Base-by-base conservation (phyloP, 148 eudicot species). In the Silene latifolia region DNA sequence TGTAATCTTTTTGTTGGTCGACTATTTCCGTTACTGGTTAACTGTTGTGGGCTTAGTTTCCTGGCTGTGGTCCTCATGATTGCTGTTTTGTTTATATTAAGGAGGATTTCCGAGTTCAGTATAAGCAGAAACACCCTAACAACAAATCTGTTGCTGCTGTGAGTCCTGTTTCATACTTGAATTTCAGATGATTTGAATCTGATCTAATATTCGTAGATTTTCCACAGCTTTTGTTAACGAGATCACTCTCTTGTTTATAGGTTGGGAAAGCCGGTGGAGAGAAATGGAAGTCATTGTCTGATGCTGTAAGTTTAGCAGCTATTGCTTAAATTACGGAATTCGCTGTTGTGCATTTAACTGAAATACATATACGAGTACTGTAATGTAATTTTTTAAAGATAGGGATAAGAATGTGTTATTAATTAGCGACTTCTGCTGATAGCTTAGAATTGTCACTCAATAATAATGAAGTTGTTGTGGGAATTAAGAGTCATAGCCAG, bases 221-320 rank as follows among this genome's bases (percentile, higher is more conserved):
- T 19, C 39, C 5, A 42, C 25, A 17, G 21, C 61, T 17, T 19
- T 23, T 53, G 4, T 51, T 51, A 1, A 47, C 15, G 0, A 8
- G 19, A 12, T 48, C 17, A 2, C 0, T 61, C 14, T 25, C 59
- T n/a, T 70, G 53, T 47, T 4, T n/a, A 20, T 29, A 89, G 93
- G 88, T 89, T 25, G 93, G 93, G 21, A 89, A 89, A 81, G 90
- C 93, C 64, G 90, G 83, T 71, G 93, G 93, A 18, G 87, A 82
- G 56, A 79, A 78, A 62, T 89, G 93, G 93, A 85, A 86, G 57
- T 79, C 87, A 4, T 6, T 85, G 83, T 27, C 87, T 29, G 93
- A 85, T 7, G 82, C 80, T 44, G 93, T 89, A 77, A 78, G 87
- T 56, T 27, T 29, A 6, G 0, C 23, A n/a, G 2, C 48, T 44